These are phyloP conservation scores for Suzukiozyma palmioleophila DNA, from an alignment of 1,139 yeast genomes.

Conservation along the genomic window DNA sequence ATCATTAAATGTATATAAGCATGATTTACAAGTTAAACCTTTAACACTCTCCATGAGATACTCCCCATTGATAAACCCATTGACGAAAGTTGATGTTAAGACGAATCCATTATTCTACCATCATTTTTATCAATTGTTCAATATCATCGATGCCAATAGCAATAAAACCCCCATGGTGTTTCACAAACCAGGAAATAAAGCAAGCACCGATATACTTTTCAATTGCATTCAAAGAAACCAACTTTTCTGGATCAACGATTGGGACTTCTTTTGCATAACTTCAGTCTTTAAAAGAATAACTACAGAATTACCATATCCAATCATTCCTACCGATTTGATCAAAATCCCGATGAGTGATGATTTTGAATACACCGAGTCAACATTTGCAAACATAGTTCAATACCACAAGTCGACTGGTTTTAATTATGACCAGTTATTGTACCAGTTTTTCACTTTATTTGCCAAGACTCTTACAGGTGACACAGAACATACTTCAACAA, in stretches of 20 bases:
- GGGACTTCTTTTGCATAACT: constrained; percentile 60
- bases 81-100: constrained; percentile 16
- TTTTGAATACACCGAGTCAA: constrained; percentile 30
- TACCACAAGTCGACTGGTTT: constrained; percentile 7
- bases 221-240: constrained; percentile 54
- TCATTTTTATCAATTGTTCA: constrained; percentile 48
- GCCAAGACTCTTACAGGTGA: constrained; percentile 25
- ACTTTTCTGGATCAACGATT: constrained; percentile 54
- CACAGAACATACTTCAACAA: constrained; percentile 44
- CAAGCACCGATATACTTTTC: constrained; percentile 44
- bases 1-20: constrained; percentile 64
- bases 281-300: constrained; percentile 48
- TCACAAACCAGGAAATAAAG: constrained; percentile 56
- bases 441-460: constrained; percentile 41
- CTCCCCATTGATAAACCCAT: constrained; percentile 21
- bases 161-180: constrained; percentile 44
- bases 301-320: constrained; percentile 38
- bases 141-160: constrained; percentile 43
- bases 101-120: constrained; percentile 31
- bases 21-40: constrained; percentile 31
- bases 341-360: constrained; percentile 47
- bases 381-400: constrained; percentile 17
- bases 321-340: constrained; percentile 42
- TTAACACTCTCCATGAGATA: constrained; percentile 16
- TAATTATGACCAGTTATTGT: constrained; percentile 23